Percentiles rank a stretch among this genome's conserved stretches.
phyloP scores from a whole-genome alignment of 805 yeast genomes.

The Candida mattraensis region DNA sequence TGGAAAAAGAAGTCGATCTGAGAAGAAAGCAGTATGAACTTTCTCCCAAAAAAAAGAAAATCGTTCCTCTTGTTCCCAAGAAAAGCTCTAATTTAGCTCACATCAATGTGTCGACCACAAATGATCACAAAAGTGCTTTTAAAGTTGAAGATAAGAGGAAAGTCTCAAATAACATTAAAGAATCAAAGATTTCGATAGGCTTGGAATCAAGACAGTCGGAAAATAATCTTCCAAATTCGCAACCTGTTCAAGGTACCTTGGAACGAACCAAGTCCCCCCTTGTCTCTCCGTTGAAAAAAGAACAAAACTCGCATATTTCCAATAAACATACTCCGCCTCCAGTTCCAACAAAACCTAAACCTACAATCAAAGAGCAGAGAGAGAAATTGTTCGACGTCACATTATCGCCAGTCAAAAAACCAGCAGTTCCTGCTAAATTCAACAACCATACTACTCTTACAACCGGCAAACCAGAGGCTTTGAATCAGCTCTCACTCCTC shows the following conservation, averaged over 20 bases:
- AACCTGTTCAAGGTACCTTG: too few species aligned
- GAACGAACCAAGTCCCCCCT: too few species aligned
- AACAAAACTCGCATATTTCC: too few species aligned
- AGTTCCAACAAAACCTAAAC: background rate
- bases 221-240: too few species aligned
- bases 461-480: constrained; percentile 18
- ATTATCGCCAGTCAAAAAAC: constrained; percentile 13
- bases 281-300: too few species aligned
- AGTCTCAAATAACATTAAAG: too few species aligned
- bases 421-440: constrained; percentile 3
- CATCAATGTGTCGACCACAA: too few species aligned
- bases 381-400: constrained; percentile 6
- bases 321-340: background rate
- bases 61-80: constrained; percentile 30
- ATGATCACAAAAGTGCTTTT: too few species aligned
- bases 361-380: constrained; percentile 1
- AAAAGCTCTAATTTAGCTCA: constrained; percentile 19
- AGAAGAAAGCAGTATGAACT: constrained; percentile 20
- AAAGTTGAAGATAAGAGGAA: too few species aligned
- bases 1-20: constrained; percentile 24
- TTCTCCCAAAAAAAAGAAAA: constrained; percentile 25
- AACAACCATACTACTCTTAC: constrained; percentile 3
- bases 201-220: too few species aligned
- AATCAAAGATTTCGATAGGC: too few species aligned
- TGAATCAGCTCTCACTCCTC: constrained; percentile 13